A percentile compares a stretch with the other conserved stretches of the same genome.
Evolutionary conservation across 208 protist species (phyloP).

Genomic region (Crithidia bombi): DNA sequence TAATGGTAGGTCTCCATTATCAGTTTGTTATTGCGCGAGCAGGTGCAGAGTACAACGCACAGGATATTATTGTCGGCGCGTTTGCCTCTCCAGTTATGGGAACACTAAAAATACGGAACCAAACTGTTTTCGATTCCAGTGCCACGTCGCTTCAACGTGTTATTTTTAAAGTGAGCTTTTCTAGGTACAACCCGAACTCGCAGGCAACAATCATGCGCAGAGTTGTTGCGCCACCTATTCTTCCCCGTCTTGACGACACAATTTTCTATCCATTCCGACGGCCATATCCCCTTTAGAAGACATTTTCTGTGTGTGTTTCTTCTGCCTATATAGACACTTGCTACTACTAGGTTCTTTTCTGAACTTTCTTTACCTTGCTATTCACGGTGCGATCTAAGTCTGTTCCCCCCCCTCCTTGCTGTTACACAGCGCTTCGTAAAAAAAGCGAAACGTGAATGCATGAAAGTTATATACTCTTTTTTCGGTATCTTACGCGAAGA

Average conservation of each 20-base stretch:
- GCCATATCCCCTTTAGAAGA: conserved; percentile 32
- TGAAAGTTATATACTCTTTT: too few relatives aligned
- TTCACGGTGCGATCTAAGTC: too few relatives aligned
- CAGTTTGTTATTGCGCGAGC: conserved; percentile 73
- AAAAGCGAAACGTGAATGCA: neutral
- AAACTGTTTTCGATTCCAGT: conserved; percentile 38
- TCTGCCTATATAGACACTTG: neutral
- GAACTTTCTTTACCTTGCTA: neutral
- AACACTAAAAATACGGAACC: conserved; percentile 59
- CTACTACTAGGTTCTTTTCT: neutral
- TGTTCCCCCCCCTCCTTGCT: too few relatives aligned
- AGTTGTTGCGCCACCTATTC: conserved; percentile 65
- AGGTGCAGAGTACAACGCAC: conserved; percentile 73
- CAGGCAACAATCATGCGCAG: conserved; percentile 47
- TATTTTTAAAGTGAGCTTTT: conserved; percentile 59
- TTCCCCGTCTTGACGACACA: conserved; percentile 61
- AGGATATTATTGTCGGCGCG: conserved; percentile 75
- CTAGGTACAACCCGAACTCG: conserved; percentile 45
- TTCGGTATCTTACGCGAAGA: too few relatives aligned
- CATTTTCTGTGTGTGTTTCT: neutral
- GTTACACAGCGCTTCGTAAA: too few relatives aligned
- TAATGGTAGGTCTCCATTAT: conserved; percentile 67
- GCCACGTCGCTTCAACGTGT: conserved; percentile 49
- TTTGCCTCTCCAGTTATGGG: conserved; percentile 64
- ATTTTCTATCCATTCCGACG: conserved; percentile 82